Evolutionary conservation across 306 rosid genomes (phyloP).

Genomic region (Gleditsia sinensis): DNA sequence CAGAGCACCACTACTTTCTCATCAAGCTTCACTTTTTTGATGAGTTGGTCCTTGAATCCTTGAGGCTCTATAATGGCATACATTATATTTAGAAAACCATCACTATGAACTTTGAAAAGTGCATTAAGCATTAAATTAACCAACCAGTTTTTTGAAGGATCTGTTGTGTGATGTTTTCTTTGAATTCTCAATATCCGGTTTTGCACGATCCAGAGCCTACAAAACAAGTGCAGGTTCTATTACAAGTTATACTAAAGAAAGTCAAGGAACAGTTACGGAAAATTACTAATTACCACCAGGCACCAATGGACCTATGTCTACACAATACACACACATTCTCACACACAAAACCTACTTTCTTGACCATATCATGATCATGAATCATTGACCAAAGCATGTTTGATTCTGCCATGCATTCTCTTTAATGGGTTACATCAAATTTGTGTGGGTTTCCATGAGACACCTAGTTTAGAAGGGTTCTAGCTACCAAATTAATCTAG

Average conservation of each 20-base stretch:
- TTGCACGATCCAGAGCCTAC: conserved; percentile 89
- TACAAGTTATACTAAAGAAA: neutral
- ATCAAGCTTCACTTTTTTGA: conserved; percentile 36
- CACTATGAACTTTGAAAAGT: conserved; percentile 12
- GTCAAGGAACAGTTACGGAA: neutral
- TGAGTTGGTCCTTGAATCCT: conserved; percentile 55
- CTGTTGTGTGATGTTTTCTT: conserved; percentile 53
- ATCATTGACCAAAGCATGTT: conserved; percentile 21
- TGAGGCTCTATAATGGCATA: conserved; percentile 59
- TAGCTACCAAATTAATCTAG: conserved; percentile 11
- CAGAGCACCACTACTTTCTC: conserved; percentile 35
- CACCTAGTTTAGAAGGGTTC: neutral
- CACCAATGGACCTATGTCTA: conserved; percentile 12
- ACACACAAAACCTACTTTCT: too few relatives aligned
- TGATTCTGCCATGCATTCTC: conserved; percentile 11
- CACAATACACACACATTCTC: too few relatives aligned
- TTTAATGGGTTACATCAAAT: conserved; percentile 8
- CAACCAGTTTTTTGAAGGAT: conserved; percentile 91
- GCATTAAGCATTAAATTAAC: conserved; percentile 35
- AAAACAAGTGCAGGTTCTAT: conserved; percentile 17
- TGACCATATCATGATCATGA: conserved; percentile 22
- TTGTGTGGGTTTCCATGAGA: neutral
- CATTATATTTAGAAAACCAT: conserved; percentile 12
- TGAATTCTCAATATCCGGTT: conserved; percentile 56
- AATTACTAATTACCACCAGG: neutral